phyloP scores from a whole-genome alignment of 805 yeast species.

The Myxozyma melibiosi region DNA sequence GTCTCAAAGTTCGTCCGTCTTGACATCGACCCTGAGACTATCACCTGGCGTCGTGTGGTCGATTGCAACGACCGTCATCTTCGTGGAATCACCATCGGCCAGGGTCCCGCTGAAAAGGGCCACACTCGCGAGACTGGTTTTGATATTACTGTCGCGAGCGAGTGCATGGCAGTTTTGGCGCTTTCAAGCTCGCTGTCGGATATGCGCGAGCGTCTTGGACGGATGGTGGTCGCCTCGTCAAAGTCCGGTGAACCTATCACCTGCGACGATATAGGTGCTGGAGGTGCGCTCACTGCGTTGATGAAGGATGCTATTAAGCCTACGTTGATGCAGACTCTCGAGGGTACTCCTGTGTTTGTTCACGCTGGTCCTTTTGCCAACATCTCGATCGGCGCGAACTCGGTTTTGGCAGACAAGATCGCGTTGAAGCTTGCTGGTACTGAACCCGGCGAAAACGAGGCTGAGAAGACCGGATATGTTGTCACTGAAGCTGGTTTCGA shows the following conservation, averaged over 20 bases:
- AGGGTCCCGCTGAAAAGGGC: constrained; percentile 92
- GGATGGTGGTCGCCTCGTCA: constrained; percentile 84
- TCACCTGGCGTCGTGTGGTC: constrained; percentile 89
- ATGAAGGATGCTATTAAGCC: constrained; percentile 93
- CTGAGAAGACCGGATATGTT: constrained; percentile 66
- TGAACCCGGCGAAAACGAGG: constrained; percentile 47
- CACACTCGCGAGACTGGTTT: constrained; percentile 84
- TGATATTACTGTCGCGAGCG: constrained; percentile 95
- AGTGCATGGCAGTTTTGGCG: constrained; percentile 94
- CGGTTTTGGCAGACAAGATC: constrained; percentile 90
- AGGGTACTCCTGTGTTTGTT: constrained; percentile 95
- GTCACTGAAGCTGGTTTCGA: constrained; percentile 98
- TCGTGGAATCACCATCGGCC: constrained; percentile 85
- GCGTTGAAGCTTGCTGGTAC: constrained; percentile 90
- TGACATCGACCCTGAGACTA: constrained; percentile 87
- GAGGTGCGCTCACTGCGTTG: constrained; percentile 95
- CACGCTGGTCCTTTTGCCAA: constrained; percentile 99
- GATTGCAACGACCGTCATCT: constrained; percentile 92
- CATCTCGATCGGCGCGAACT: constrained; percentile 94
- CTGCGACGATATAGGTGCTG: constrained; percentile 88
- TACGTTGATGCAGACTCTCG: constrained; percentile 93
- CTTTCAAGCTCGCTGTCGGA: constrained; percentile 75
- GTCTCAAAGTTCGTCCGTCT: constrained; percentile 72
- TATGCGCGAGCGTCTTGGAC: constrained; percentile 84
- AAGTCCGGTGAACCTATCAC: constrained; percentile 79